These are phyloP conservation scores for Hanseniaspora meyeri DNA, from an alignment of 805 yeast species.

Conservation along the genomic window DNA sequence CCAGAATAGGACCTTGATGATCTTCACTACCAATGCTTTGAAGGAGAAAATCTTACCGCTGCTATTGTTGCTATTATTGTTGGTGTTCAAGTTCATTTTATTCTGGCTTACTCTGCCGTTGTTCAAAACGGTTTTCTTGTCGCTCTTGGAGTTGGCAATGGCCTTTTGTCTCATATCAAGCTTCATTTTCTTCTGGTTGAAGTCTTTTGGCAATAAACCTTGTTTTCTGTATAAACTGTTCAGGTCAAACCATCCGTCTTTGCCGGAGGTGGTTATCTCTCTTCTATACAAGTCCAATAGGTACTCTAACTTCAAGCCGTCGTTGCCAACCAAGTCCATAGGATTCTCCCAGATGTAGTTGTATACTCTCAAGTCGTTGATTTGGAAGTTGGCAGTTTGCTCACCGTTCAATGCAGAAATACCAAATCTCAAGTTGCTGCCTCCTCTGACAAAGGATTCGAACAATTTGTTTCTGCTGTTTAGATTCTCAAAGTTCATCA, in stretches of 20 bases:
- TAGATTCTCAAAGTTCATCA: constrained; percentile 12
- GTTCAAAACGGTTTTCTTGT: not conserved
- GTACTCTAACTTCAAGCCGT: constrained; percentile 12
- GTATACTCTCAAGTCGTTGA: constrained; percentile 9
- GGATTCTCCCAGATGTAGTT: constrained; percentile 13
- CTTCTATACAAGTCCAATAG: constrained; percentile 13
- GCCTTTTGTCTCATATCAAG: constrained; percentile 4
- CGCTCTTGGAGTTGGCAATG: not conserved
- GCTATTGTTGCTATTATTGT: not conserved
- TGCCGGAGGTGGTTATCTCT: not conserved
- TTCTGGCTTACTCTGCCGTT: not conserved
- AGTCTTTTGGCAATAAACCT: constrained; percentile 13
- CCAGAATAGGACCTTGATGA: not conserved
- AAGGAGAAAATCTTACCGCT: constrained; percentile 7
- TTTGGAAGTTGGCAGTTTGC: constrained; percentile 14
- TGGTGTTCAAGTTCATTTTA: not conserved
- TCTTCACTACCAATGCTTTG: not conserved
- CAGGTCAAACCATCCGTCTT: constrained; percentile 12
- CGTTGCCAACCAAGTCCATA: constrained; percentile 6
- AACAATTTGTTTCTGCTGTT: constrained; percentile 9
- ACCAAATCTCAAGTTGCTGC: constrained; percentile 11
- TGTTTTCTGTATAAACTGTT: constrained; percentile 13
- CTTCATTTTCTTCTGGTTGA: constrained; percentile 2
- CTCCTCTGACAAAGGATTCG: constrained; percentile 12
- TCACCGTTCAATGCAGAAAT: constrained; percentile 14